A percentile compares a stretch with the other conserved stretches of the same genome.
Conservation (phyloP, 345 rosid species). For the Brassica rapa region DNA sequence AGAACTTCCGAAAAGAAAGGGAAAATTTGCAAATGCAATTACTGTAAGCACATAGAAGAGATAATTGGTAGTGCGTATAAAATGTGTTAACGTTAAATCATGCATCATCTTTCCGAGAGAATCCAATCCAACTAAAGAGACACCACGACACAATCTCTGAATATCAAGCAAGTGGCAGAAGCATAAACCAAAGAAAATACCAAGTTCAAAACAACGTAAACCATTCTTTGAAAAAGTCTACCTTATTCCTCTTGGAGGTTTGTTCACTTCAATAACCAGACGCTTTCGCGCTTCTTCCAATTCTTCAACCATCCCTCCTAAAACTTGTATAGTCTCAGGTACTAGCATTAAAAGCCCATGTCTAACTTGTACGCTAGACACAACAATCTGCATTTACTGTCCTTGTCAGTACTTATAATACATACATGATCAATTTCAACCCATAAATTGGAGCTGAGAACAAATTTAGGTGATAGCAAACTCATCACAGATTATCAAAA, state of each 20-base stretch:
- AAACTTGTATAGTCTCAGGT: slow-evolving; percentile 78
- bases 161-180: slow-evolving; percentile 15
- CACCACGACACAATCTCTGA: slow-evolving; percentile 11
- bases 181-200: neutral
- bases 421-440: neutral
- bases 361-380: slow-evolving; percentile 72
- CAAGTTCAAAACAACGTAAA: slow-evolving; percentile 1
- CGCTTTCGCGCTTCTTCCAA: slow-evolving; percentile 71
- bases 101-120: slow-evolving; percentile 12
- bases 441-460: no score
- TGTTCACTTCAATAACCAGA: slow-evolving; percentile 79
- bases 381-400: slow-evolving; percentile 56
- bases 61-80: neutral
- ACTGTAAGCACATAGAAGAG: slow-evolving; percentile 3
- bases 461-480: no score
- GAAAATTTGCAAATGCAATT: slow-evolving; percentile 1
- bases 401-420: slow-evolving; percentile 3
- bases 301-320: slow-evolving; percentile 84
- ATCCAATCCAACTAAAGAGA: slow-evolving; percentile 18
- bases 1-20: neutral
- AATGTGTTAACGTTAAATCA: neutral
- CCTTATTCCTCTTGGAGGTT: slow-evolving; percentile 97
- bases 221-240: slow-evolving; percentile 23
- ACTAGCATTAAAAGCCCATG: slow-evolving; percentile 84
- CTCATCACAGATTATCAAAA: no score